A percentile compares a stretch with the other conserved stretches of the same genome.
phyloP scores from a whole-genome alignment of 352 stramenopile genomes.

The Thraustochytrium sp. region DNA sequence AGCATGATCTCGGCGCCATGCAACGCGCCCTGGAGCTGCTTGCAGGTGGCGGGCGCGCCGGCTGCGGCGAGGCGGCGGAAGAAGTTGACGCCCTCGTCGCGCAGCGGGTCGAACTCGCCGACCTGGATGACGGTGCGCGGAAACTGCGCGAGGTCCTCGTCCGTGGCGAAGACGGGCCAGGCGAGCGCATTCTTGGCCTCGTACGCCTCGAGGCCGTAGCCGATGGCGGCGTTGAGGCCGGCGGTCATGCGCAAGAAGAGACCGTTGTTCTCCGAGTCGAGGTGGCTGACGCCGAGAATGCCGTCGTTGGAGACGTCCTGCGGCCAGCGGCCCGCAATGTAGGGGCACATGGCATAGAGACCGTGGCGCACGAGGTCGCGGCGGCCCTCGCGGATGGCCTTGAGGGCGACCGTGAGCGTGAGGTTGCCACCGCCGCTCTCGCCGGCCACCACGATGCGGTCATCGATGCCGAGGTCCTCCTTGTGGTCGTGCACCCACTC shows the following conservation, averaged over 20 bases:
- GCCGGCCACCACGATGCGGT: conserved; percentile 10
- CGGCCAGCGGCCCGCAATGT: neutral
- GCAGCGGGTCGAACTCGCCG: conserved; percentile 13
- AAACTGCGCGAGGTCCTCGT: neutral
- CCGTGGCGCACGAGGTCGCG: neutral
- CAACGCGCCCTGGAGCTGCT: neutral
- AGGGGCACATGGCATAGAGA: neutral
- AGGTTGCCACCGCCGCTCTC: neutral
- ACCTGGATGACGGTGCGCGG: neutral
- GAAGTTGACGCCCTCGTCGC: conserved; percentile 27
- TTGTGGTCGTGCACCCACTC: conserved; percentile 21
- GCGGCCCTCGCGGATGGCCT: neutral
- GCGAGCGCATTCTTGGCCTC: neutral
- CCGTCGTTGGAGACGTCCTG: neutral
- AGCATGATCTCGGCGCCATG: conserved; percentile 7
- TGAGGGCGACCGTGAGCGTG: neutral
- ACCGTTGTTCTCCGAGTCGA: neutral
- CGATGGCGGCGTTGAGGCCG: neutral
- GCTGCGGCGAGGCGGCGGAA: neutral
- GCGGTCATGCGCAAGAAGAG: neutral
- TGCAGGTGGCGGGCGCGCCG: neutral
- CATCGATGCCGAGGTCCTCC: neutral
- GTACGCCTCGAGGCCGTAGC: neutral
- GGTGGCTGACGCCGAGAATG: neutral
- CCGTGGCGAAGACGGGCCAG: neutral